A percentile compares a stretch with the other conserved stretches of the same genome.
Evolutionary conservation across 805 yeast genomes (phyloP).

Genomic region (Yamadazyma olivae): DNA sequence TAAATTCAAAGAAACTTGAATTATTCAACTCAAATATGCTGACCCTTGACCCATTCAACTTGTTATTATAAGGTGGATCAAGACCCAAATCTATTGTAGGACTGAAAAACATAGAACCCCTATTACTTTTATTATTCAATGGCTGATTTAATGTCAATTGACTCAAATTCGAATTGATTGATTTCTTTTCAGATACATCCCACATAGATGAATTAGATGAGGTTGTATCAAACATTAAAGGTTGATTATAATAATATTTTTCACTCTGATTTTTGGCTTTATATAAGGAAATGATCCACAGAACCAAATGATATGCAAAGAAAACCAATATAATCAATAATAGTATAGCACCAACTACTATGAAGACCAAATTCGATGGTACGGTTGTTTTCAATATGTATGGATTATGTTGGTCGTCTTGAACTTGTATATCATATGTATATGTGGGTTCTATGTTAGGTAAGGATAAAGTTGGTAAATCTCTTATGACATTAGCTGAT

Average conservation of each 20-base stretch:
- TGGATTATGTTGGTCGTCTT: conserved; percentile 22
- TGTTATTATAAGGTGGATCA: background rate
- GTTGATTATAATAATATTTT: conserved; percentile 20
- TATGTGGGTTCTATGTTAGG: conserved; percentile 8
- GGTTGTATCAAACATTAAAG: conserved; percentile 3
- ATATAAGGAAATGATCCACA: conserved; percentile 20
- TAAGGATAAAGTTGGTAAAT: conserved; percentile 11
- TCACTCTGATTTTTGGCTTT: conserved; percentile 32
- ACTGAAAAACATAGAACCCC: conserved; percentile 50
- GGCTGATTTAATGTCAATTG: conserved; percentile 12
- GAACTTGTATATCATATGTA: conserved; percentile 10
- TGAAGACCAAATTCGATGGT: conserved; percentile 40
- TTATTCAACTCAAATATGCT: conserved; percentile 5
- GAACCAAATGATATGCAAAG: conserved; percentile 18
- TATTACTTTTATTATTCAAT: conserved; percentile 21
- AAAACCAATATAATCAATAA: conserved; percentile 17
- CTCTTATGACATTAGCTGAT: conserved; percentile 1
- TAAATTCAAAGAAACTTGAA: conserved; percentile 4
- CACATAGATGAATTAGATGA: conserved; percentile 17
- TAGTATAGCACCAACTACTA: conserved; percentile 37
- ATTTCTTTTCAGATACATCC: conserved; percentile 18
- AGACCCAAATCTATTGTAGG: conserved; percentile 32
- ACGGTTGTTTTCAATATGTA: conserved; percentile 21
- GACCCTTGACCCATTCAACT: conserved; percentile 2
- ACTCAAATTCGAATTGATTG: conserved; percentile 9